Conservation (phyloP, 192 early-diverging fungal genomes). For the Backusella parvicylindrica region DNA sequence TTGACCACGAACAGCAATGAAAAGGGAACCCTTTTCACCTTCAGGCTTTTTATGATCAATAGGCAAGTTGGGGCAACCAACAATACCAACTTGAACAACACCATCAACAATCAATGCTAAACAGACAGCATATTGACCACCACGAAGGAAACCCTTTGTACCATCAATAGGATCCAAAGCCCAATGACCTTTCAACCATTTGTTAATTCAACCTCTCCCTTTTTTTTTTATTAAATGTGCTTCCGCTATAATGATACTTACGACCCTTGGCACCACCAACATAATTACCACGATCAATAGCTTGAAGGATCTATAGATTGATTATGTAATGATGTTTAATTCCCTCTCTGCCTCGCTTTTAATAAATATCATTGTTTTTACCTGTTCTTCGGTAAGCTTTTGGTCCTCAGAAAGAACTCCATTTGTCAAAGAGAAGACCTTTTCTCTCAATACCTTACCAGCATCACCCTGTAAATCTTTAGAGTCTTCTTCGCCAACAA, state of each 20-base stretch:
- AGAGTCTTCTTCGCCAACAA: slow-evolving; percentile 96
- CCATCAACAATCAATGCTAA: slow-evolving; percentile 90
- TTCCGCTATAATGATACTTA: slow-evolving; percentile 19
- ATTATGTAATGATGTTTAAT: neutral
- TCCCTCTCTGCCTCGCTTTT: too few relatives aligned
- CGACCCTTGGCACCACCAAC: slow-evolving; percentile 74
- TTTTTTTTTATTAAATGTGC: neutral
- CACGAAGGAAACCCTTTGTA: slow-evolving; percentile 97
- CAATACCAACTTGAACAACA: slow-evolving; percentile 82
- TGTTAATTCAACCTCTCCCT: neutral
- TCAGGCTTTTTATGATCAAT: slow-evolving; percentile 55
- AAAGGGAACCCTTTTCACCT: slow-evolving; percentile 74
- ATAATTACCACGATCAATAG: slow-evolving; percentile 92
- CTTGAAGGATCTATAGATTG: slow-evolving; percentile 60
- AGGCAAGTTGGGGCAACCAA: slow-evolving; percentile 83
- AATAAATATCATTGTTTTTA: too few relatives aligned
- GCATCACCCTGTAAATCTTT: slow-evolving; percentile 76
- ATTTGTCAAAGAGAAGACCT: slow-evolving; percentile 83
- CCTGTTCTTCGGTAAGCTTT: slow-evolving; percentile 62
- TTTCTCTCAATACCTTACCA: slow-evolving; percentile 59
- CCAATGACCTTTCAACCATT: slow-evolving; percentile 48
- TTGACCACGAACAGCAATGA: slow-evolving; percentile 81
- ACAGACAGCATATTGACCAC: slow-evolving; percentile 97
- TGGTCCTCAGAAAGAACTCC: slow-evolving; percentile 46
- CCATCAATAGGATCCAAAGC: slow-evolving; percentile 92